phyloP scores from a whole-genome alignment of 1,284 basidiomycete genomes.

The Naganishia albida region DNA sequence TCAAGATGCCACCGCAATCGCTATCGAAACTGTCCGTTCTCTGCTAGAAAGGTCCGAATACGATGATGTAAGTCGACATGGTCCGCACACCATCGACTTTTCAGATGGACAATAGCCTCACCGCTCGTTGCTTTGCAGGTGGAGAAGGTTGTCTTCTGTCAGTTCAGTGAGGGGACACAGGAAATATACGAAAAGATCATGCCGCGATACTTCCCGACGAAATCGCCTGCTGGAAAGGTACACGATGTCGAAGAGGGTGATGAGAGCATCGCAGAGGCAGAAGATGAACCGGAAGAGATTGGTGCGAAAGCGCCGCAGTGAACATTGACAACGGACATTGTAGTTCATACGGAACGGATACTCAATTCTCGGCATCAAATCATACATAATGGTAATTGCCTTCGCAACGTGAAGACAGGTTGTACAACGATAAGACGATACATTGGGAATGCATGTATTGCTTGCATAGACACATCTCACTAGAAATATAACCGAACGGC shows the following conservation, averaged over 20 bases:
- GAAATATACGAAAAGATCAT: slow-evolving; percentile 42
- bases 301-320: neutral
- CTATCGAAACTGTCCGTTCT: slow-evolving; percentile 44
- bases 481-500: slow-evolving; percentile 52
- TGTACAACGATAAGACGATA: neutral
- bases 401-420: slow-evolving; percentile 3
- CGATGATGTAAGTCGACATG: slow-evolving; percentile 21
- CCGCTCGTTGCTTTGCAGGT: slow-evolving; percentile 38
- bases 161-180: slow-evolving; percentile 48
- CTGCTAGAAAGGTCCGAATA: slow-evolving; percentile 40
- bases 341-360: neutral
- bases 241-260: slow-evolving; percentile 12
- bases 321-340: neutral
- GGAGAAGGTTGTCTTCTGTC: slow-evolving; percentile 48
- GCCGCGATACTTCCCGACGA: slow-evolving; percentile 42
- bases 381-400: neutral
- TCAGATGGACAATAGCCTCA: neutral
- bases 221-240: neutral
- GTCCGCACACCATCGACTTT: too few relatives aligned
- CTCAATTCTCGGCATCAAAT: neutral
- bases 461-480: neutral
- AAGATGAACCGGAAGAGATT: slow-evolving; percentile 1
- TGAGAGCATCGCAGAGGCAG: slow-evolving; percentile 9
- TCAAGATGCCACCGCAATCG: slow-evolving; percentile 48
- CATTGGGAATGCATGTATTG: neutral